Evolutionary conservation across 768 basidiomycete genomes (phyloP), one percentile per base, ranked within the genome.

Genomic region (Scleroderma citrinum): DNA sequence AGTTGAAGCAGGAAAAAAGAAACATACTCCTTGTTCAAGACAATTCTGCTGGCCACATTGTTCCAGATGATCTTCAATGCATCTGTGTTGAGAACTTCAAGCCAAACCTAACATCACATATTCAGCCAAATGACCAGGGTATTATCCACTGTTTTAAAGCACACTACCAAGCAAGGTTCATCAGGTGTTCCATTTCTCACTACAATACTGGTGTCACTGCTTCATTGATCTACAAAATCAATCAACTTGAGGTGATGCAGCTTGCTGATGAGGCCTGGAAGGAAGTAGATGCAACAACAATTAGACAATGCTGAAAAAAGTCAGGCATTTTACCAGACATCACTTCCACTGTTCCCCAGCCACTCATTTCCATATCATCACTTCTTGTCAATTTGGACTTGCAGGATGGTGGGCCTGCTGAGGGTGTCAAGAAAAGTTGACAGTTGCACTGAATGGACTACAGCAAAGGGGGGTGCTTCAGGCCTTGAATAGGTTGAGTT

Each of bases 301-400:
- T 74, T 30, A 35, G 44, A n/a, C 65, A 72, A 46, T 73, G 70
- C 55, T 74, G 71, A 71, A 23, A 26, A 2, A 67, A 72, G 32
- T 52, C 67, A 8, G 62, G 66, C 6, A 73, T 72, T 53, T 52
- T 68, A 49, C 64, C 59, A 36, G 56, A 44, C 48, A 36, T 14
- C 35, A 16, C 17, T 36, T 13, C 17, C 17, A 13, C 35, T 12
- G 8, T 29, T 29, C 26, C 26, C 26, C 4, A 8, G 26, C 26
- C 26, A 29, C 26, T 29, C 26, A 8, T 29, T 29, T 8, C 26
- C 26, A 29, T 29, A 29, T 29, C 26, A 8, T 29, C 39, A 23
- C 21, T 41, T 21, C 39, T 26, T 23, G 14, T 23, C 39, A 23
- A 17, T 23, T 41, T 20, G 21, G 20, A 41, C 40, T 41, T 21